Conservation (phyloP, 2,329 filamentous ascomycete species). For the Didymella keratinophila region DNA sequence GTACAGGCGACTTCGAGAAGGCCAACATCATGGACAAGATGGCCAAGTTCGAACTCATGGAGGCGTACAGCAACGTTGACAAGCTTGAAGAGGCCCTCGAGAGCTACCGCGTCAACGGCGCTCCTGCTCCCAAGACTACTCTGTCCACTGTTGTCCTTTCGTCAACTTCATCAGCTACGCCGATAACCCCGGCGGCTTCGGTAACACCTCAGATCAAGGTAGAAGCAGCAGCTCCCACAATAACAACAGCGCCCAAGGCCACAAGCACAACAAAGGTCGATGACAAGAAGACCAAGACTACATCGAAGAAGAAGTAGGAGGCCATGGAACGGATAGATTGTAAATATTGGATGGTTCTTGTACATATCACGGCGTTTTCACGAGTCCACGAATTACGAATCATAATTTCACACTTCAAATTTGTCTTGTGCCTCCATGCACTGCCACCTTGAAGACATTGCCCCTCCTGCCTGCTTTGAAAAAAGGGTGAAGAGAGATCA, state of each 20-base stretch:
- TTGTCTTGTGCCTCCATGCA: background rate
- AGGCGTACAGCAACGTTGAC: slow-evolving; percentile 40
- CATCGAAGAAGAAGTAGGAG: slow-evolving; percentile 16
- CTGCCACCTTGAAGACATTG: background rate
- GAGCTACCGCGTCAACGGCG: slow-evolving; percentile 37
- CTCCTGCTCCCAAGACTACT: slow-evolving; percentile 26
- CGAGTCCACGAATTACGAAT: slow-evolving; percentile 3
- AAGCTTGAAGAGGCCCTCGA: slow-evolving; percentile 40
- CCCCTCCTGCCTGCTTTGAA: background rate
- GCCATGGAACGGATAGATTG: too few relatives aligned
- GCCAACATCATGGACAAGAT: slow-evolving; percentile 35
- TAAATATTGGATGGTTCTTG: background rate
- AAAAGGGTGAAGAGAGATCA: background rate
- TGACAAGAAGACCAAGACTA: slow-evolving; percentile 11
- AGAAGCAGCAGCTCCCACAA: background rate
- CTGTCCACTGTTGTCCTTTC: slow-evolving; percentile 23
- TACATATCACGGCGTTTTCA: slow-evolving; percentile 2
- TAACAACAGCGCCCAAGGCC: slow-evolving; percentile 14
- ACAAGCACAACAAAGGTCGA: slow-evolving; percentile 17
- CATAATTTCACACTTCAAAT: background rate
- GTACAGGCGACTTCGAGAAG: slow-evolving; percentile 30
- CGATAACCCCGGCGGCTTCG: background rate
- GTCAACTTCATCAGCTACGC: slow-evolving; percentile 3
- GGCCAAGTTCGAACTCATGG: slow-evolving; percentile 35
- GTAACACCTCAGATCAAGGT: background rate